phyloP scores from a whole-genome alignment of 306 rosid species.

The Malus sieversii region DNA sequence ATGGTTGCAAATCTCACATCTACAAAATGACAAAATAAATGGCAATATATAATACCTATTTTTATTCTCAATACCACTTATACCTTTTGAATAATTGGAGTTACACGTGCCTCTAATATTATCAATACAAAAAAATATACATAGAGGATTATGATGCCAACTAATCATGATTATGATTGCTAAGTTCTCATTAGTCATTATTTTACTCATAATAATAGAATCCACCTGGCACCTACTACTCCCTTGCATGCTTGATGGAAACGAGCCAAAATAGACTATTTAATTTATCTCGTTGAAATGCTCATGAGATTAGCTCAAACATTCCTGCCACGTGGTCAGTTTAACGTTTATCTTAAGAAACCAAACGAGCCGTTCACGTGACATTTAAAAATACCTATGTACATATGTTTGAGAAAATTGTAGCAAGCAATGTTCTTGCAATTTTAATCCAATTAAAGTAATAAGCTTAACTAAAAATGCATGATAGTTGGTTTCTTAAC shows the following conservation, averaged over 20 bases:
- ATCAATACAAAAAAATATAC: background rate
- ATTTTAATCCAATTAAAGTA: too few species aligned
- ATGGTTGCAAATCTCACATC: too few species aligned
- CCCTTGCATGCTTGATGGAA: background rate
- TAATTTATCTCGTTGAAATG: background rate
- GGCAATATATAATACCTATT: too few species aligned
- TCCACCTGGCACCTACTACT: background rate
- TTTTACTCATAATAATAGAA: background rate
- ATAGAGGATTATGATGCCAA: background rate
- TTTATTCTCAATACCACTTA: too few species aligned
- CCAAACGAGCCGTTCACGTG: background rate
- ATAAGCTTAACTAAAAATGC: too few species aligned
- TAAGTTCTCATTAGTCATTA: background rate
- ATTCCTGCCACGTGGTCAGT: constrained; percentile 7
- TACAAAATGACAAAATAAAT: too few species aligned
- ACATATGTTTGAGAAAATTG: too few species aligned
- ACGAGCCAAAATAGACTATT: constrained; percentile 1
- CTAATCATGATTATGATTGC: background rate
- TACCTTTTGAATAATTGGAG: too few species aligned
- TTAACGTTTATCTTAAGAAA: background rate
- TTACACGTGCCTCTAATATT: too few species aligned
- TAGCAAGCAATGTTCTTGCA: too few species aligned
- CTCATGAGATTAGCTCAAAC: background rate
- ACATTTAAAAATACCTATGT: background rate
- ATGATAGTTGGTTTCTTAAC: too few species aligned